phyloP scores from a whole-genome alignment of 805 yeast genomes.

The Candida multigemmis region DNA sequence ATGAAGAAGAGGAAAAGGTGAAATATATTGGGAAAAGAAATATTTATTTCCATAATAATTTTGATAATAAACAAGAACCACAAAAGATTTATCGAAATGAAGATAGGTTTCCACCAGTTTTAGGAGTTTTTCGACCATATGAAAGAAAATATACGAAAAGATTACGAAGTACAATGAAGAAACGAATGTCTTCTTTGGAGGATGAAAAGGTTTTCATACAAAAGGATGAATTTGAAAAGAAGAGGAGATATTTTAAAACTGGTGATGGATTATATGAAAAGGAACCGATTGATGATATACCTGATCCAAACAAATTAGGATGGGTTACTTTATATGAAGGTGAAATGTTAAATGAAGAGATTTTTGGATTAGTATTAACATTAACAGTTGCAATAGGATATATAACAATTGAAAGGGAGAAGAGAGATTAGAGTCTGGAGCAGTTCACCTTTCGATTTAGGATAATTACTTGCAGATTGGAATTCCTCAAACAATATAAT shows the following conservation, averaged over 20 bases:
- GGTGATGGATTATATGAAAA: constrained; percentile 47
- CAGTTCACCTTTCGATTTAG: neutral
- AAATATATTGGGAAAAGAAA: constrained; percentile 24
- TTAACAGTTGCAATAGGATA: constrained; percentile 42
- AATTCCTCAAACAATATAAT: no score
- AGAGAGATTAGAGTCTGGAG: neutral
- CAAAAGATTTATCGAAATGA: constrained; percentile 3
- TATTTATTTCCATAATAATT: constrained; percentile 28
- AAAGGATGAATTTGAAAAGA: constrained; percentile 3
- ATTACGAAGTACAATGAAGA: constrained; percentile 24
- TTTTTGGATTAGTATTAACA: constrained; percentile 48
- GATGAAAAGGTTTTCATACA: constrained; percentile 1
- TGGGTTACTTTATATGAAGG: constrained; percentile 59
- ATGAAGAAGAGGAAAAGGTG: constrained; percentile 7
- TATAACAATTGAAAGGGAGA: constrained; percentile 7
- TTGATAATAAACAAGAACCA: constrained; percentile 9
- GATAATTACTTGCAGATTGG: no score
- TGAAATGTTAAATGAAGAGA: constrained; percentile 12
- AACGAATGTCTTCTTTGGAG: constrained; percentile 4
- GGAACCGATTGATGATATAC: constrained; percentile 51
- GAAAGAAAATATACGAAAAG: constrained; percentile 29
- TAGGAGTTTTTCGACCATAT: constrained; percentile 33
- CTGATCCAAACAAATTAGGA: constrained; percentile 51
- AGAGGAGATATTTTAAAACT: constrained; percentile 26
- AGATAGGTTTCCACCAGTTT: constrained; percentile 14